phyloP scores from a whole-genome alignment of 768 basidiomycete genomes.

The Calocera cornea region DNA sequence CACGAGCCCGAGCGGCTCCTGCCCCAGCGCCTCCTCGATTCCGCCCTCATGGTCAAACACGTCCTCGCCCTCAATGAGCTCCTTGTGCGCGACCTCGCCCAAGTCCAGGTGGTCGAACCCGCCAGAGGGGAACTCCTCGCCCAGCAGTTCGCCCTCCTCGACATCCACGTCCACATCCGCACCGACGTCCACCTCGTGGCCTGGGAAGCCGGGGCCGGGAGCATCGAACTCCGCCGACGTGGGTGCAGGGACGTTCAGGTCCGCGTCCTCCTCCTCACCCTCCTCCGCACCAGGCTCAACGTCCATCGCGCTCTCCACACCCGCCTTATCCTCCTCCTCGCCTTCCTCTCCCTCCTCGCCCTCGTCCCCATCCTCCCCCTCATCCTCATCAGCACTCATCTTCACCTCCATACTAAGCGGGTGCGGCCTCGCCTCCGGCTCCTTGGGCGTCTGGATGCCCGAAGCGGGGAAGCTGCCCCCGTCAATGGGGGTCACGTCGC shows the following conservation, averaged over 20 bases:
- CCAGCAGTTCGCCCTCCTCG: too few species aligned
- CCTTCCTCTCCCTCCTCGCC: not conserved
- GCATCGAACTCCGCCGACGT: too few species aligned
- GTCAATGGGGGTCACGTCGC: not conserved
- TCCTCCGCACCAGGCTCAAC: not conserved
- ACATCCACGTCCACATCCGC: too few species aligned
- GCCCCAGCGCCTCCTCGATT: slow-evolving; percentile 1
- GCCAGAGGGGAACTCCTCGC: too few species aligned
- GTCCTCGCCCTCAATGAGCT: not conserved
- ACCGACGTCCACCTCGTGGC: not conserved
- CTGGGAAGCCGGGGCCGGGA: not conserved
- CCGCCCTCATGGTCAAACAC: not conserved
- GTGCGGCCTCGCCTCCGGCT: not conserved
- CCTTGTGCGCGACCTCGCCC: not conserved
- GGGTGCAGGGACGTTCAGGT: not conserved
- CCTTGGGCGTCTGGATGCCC: not conserved
- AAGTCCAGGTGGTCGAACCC: not conserved
- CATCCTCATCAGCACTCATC: not conserved
- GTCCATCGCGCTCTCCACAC: not conserved
- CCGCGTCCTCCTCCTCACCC: not conserved
- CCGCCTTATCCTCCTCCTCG: not conserved
- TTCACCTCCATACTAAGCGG: not conserved
- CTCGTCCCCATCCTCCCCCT: not conserved
- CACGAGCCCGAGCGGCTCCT: not conserved
- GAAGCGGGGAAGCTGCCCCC: not conserved